A percentile compares a stretch with the other conserved stretches of the same genome.
Evolutionary conservation across 768 basidiomycete genomes (phyloP).

Genomic region (Candolleomyces eurysporus): DNA sequence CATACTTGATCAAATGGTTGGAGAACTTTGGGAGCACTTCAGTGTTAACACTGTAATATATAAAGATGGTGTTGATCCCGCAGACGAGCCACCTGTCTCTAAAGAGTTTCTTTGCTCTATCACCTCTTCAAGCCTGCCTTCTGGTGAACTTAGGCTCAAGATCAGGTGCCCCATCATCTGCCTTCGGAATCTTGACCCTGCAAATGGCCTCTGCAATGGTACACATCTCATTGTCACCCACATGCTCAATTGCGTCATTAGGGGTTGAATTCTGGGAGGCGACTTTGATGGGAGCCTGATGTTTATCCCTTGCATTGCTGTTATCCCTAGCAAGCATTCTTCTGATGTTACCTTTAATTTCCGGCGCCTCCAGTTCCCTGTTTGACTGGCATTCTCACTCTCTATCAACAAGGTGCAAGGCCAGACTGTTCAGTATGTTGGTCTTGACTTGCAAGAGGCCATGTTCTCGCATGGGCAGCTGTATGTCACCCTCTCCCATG

Average conservation of each 20-base stretch:
- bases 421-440: slow-evolving; percentile 33
- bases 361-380: slow-evolving; percentile 34
- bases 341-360: slow-evolving; percentile 21
- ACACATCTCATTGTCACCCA: slow-evolving; percentile 20
- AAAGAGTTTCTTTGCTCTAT: slow-evolving; percentile 10
- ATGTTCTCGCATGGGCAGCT: slow-evolving; percentile 40
- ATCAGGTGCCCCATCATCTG: slow-evolving; percentile 27
- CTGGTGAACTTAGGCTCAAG: slow-evolving; percentile 26
- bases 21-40: not conserved
- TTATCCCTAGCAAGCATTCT: not conserved
- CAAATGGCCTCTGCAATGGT: slow-evolving; percentile 27
- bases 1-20: slow-evolving; percentile 18
- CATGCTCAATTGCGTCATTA: slow-evolving; percentile 20
- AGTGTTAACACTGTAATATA: not conserved
- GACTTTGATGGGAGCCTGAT: slow-evolving; percentile 29
- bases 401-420: slow-evolving; percentile 40
- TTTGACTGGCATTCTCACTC: slow-evolving; percentile 36
- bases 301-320: slow-evolving; percentile 3
- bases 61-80: not conserved
- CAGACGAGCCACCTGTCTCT: not conserved
- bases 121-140: slow-evolving; percentile 29
- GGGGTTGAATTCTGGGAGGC: slow-evolving; percentile 34
- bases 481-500: slow-evolving; percentile 38
- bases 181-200: slow-evolving; percentile 26
- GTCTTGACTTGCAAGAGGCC: slow-evolving; percentile 27